Evolutionary conservation across 495 filamentous ascomycete species (phyloP), one percentile per base, ranked within the genome.

Genomic region (Talaromyces liani): DNA sequence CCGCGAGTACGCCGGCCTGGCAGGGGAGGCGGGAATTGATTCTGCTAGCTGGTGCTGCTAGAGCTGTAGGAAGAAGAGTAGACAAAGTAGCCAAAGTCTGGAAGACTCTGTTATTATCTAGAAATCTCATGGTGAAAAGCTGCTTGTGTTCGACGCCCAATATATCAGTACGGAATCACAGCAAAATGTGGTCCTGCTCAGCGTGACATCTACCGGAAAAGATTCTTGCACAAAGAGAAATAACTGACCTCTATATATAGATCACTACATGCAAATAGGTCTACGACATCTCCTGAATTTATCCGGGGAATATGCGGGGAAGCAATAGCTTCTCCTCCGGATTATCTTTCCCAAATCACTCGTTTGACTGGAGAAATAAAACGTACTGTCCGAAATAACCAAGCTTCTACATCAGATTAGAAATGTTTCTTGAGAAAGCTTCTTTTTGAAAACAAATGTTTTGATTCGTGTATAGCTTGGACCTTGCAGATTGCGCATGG

Each of bases 1-100:
- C 75, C 2, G 60, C 22, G 24, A 77, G 70, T 4, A 74, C 69
- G 58, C 77, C 66, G 9, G 61, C 33, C 41, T 61, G 59, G 25
- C 59, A 61, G 18, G 41, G 25, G n/a, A 51, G 20, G 33, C 59
- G 34, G n/a, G 41, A 61, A 25, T 24, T 8, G 2, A 18, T 29
- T 25, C 25, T 25, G 18, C 36, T 29, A 7, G 36, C 59, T 47
- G 34, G 59, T 16, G 36, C 59, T 22, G 59, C 24, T 27, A 47
- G 41, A 4, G 33, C 59, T 25, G 39, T 7, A 8, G 33, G 22
- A 8, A 41, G 41, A 6, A 61, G 41, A 51, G n/a, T 4, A 25
- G 33, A 41, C 5, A 61, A 6, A 5, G 53, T 3, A 10, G 5
- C 27, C 12, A 56, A 22, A 56, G 22, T 27, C 10, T n/a, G n/a